Conservation (phyloP, 305 asterid species). For the Fraxinus paxiana region DNA sequence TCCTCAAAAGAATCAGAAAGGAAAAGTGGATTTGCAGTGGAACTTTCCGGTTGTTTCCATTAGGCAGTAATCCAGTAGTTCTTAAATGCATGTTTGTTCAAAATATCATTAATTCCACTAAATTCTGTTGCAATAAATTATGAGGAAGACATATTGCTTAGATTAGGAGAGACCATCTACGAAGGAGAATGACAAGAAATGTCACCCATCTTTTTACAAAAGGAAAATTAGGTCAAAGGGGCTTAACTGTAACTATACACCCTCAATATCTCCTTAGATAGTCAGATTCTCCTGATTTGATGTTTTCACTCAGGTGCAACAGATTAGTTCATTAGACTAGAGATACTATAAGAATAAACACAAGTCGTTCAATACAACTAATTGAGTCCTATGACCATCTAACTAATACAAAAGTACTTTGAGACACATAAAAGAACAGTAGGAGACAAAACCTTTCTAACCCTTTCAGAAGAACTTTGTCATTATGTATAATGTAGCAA, state of each 20-base stretch:
- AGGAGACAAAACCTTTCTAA: neutral
- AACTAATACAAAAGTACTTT: neutral
- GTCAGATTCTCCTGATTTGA: neutral
- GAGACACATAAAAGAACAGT: neutral
- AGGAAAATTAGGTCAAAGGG: neutral
- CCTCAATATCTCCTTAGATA: neutral
- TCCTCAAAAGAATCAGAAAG: conserved; percentile 8
- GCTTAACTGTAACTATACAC: neutral
- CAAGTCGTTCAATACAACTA: neutral
- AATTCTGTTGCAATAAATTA: neutral
- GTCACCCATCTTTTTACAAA: neutral
- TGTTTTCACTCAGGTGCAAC: neutral
- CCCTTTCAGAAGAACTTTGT: neutral
- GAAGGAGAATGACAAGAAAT: neutral
- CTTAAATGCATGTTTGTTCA: neutral
- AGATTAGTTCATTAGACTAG: neutral
- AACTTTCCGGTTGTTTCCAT: conserved; percentile 13
- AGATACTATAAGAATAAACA: neutral
- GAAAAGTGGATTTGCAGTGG: neutral
- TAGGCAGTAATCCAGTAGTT: neutral
- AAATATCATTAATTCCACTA: neutral
- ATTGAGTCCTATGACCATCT: neutral
- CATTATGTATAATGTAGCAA: neutral
- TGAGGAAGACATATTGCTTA: neutral
- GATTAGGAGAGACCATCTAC: neutral